Evolutionary conservation across 345 rosid genomes (phyloP).

Genomic region (Excoecaria cochinchinensis): DNA sequence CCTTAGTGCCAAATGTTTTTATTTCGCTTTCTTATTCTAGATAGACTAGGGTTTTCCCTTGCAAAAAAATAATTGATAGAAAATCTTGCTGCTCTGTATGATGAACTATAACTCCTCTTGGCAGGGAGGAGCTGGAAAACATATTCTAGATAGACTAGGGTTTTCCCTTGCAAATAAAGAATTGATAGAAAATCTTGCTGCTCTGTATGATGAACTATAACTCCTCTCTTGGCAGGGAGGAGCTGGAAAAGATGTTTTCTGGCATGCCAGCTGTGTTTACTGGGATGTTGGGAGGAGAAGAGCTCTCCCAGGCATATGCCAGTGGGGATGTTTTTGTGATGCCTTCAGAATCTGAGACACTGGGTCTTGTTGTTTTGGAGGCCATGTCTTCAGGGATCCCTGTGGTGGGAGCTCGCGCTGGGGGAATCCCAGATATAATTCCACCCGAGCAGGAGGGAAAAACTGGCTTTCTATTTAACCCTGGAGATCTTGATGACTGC

Average conservation of each 20-base stretch:
- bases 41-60: background rate
- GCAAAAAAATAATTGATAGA: background rate
- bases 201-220: conserved; percentile 1
- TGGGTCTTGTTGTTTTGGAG: conserved; percentile 91
- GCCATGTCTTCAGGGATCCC: conserved; percentile 97
- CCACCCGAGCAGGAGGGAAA: conserved; percentile 86
- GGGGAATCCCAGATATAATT: conserved; percentile 94
- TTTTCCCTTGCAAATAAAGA: background rate
- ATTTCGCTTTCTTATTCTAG: background rate
- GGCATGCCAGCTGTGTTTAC: conserved; percentile 95
- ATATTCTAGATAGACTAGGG: background rate
- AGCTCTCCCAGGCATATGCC: conserved; percentile 94
- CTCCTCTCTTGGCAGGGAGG: conserved; percentile 54
- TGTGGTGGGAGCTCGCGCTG: conserved; percentile 89
- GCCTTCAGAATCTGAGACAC: conserved; percentile 98
- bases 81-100: background rate
- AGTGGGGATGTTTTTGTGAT: conserved; percentile 93
- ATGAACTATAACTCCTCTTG: conserved; percentile 16
- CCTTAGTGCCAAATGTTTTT: no score
- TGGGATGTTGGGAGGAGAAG: conserved; percentile 85
- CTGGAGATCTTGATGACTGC: conserved; percentile 89
- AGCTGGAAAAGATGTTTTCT: conserved; percentile 72
- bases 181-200: no score
- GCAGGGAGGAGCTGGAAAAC: conserved; percentile 82
- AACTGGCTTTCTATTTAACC: conserved; percentile 69